Percentiles rank a stretch among this genome's conserved stretches.
These are phyloP conservation scores for Metschnikowia lochheadii DNA, from an alignment of 805 yeast species.

Conservation along the genomic window DNA sequence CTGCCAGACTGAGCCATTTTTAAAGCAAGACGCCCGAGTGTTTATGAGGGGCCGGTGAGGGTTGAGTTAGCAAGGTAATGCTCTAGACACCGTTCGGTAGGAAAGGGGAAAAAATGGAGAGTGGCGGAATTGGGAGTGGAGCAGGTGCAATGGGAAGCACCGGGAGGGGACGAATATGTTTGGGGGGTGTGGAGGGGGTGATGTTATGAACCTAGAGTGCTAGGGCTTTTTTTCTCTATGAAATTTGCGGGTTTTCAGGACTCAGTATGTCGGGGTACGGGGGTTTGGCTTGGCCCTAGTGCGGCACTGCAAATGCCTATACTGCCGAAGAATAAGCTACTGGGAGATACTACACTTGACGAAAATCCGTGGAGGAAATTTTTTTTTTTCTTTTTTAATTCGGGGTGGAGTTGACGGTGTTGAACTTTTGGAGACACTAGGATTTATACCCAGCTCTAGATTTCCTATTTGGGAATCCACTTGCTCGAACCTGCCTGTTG, in stretches of 20 bases:
- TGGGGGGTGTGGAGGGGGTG: background rate
- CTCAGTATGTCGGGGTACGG: conserved; percentile 2
- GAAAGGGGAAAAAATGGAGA: no score
- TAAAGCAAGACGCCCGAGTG: background rate
- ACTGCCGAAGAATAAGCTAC: background rate
- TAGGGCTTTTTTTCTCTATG: conserved; percentile 1
- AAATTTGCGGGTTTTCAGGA: conserved; percentile 4
- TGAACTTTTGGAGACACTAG: no score
- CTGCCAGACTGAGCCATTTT: conserved; percentile 38
- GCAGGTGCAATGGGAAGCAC: background rate
- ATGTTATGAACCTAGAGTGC: background rate
- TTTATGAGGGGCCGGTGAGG: background rate
- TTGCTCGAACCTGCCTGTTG: no score
- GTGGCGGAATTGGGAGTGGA: background rate
- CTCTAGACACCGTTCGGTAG: background rate
- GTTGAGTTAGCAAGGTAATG: background rate
- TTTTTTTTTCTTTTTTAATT: no score
- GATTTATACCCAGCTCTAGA: no score
- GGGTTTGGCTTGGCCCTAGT: conserved; percentile 2
- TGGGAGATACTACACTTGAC: background rate
- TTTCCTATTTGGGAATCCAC: no score
- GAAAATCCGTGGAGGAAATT: no score
- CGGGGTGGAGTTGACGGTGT: no score
- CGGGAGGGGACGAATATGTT: background rate
- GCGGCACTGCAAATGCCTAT: background rate